phyloP scores from a whole-genome alignment of 257 asterid genomes.

The Ilex aquifolium region DNA sequence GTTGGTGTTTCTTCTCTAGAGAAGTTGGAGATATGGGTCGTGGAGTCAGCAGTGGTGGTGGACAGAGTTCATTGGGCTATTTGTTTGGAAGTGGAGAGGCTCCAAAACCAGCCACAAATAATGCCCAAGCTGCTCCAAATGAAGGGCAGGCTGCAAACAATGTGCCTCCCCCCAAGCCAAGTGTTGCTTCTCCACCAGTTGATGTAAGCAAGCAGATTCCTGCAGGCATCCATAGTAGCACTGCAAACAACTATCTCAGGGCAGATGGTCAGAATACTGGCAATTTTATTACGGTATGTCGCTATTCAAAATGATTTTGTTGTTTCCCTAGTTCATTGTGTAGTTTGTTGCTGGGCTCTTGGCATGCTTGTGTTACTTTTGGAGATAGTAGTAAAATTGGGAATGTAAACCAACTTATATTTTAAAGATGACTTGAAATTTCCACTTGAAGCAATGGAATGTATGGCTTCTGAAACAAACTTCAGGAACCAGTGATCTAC shows the following conservation, averaged over 20 bases:
- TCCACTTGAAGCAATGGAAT: too few species aligned
- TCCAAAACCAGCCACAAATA: constrained; percentile 38
- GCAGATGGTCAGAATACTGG: constrained; percentile 49
- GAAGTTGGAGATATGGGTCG: constrained; percentile 40
- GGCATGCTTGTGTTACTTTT: background rate
- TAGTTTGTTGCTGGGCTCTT: constrained; percentile 1
- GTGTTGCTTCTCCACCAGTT: constrained; percentile 34
- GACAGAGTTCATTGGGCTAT: constrained; percentile 65
- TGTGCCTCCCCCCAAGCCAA: constrained; percentile 45
- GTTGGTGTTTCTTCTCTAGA: constrained; percentile 3
- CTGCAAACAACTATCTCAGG: constrained; percentile 37
- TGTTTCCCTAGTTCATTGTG: background rate
- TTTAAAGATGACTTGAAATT: too few species aligned
- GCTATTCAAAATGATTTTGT: background rate
- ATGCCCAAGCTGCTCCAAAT: constrained; percentile 30
- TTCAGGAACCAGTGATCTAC: too few species aligned
- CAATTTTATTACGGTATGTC: constrained; percentile 50
- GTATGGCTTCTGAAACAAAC: too few species aligned
- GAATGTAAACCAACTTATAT: too few species aligned
- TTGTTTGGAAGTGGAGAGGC: constrained; percentile 57
- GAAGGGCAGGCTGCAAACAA: constrained; percentile 30
- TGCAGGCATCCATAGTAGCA: constrained; percentile 59
- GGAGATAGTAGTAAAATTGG: background rate
- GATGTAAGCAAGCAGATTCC: constrained; percentile 54
- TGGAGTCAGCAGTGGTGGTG: constrained; percentile 67